Base-by-base conservation (phyloP, 2,329 filamentous ascomycete genomes). In the Tothia fuscella region DNA sequence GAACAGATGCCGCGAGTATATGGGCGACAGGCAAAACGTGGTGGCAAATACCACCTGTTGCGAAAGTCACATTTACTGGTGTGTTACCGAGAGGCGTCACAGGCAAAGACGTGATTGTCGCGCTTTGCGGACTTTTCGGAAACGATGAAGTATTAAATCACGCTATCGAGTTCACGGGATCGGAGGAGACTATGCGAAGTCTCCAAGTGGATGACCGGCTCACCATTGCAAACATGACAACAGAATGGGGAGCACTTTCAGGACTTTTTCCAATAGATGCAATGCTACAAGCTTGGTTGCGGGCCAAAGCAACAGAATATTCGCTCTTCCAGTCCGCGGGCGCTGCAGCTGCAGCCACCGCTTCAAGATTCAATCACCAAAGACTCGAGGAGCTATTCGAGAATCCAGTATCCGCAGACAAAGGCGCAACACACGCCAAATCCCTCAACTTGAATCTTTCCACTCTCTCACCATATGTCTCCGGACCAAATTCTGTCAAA, bases 101-200 rank as follows among this genome's bases (percentile, higher is more conserved):
- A 0, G 89, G 87, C 22, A 96, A 98, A 61, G 91, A 96, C 58
- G 82, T 94, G 10, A 96, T 96, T 49, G 74, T 95, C 20, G 84
- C 86, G 1, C 71, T 96, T 1, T 93, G 85, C 51, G 84, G 82
- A 1, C 63, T 94, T 0, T 93, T 96, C 66, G 82, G 83, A 61
- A 76, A 82, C 41, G 81, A 86, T 50, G 85, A 94, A 33, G 89
- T 95, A 0, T 70, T 95, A 12, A 96, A 96, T 63, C 86, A 94
- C 56, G 78, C 78, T 4, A 79, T 96, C 46, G 89, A 96, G 55
- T 94, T 95, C 53, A 78, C 76, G 0, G 89, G 88, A 10, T 78
- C 79, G 0, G 77, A 85, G 48, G 70, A 87, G 56, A 93, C 87
- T 0, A 73, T 91, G 68, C 55, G 63, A 32, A 86, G 73, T 52